These are phyloP conservation scores for Corchorus olitorius DNA, from an alignment of 345 rosid species.

Conservation along the genomic window DNA sequence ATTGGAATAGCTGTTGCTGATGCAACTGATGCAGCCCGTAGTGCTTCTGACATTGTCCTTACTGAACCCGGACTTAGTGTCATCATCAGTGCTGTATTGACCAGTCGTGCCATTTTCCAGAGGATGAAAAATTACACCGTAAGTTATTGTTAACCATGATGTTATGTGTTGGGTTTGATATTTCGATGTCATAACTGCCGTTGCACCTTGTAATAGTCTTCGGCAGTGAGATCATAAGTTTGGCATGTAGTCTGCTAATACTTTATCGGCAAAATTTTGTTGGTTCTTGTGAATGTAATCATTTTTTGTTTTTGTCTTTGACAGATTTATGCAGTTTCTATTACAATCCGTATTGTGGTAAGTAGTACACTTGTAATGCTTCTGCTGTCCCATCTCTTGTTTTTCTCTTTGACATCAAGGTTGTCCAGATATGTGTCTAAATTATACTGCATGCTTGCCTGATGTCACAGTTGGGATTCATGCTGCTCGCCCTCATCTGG, in stretches of 20 bases:
- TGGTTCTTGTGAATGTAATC: conserved; percentile 18
- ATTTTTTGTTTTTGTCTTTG: conserved; percentile 23
- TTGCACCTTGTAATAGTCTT: not conserved
- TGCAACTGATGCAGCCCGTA: conserved; percentile 98
- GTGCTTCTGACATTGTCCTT: conserved; percentile 96
- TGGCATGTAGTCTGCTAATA: not conserved
- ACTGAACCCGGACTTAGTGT: conserved; percentile 99
- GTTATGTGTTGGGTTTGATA: not conserved
- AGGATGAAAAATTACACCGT: conserved; percentile 98
- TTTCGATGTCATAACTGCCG: not conserved
- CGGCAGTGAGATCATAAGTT: not conserved
- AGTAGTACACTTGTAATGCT: conserved; percentile 28
- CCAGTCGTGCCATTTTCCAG: conserved; percentile 96
- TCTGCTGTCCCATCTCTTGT: not conserved
- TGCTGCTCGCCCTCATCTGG: conserved; percentile 97
- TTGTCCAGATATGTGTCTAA: not conserved
- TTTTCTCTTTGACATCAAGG: not conserved
- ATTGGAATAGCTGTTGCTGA: conserved; percentile 99
- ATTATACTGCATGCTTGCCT: not conserved
- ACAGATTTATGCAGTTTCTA: conserved; percentile 98
- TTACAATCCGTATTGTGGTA: conserved; percentile 99
- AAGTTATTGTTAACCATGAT: conserved; percentile 28
- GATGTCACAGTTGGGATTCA: conserved; percentile 83
- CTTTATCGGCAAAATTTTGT: not conserved
- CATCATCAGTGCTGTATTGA: conserved; percentile 95